A percentile compares a stretch with the other conserved stretches of the same genome.
Conservation (phyloP, 106 monocot species). For the Narthecium ossifragum region DNA sequence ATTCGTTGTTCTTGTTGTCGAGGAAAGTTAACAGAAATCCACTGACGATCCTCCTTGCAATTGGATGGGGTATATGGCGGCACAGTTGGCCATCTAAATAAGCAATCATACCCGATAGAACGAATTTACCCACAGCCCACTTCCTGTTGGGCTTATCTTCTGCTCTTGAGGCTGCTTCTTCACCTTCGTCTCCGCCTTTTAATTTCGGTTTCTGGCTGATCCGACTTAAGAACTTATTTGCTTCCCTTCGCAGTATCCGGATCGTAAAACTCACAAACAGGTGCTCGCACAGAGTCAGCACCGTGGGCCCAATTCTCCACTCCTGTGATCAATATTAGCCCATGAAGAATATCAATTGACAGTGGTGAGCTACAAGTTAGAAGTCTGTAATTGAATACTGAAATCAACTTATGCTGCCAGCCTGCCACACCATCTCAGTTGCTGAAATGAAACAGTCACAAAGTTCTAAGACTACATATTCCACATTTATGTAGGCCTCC, state of each 20-base stretch:
- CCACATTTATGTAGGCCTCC: background rate
- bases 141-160: slow-evolving; percentile 21
- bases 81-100: slow-evolving; percentile 84
- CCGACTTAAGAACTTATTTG: slow-evolving; percentile 29
- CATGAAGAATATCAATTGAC: background rate
- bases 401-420: background rate
- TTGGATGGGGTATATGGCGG: slow-evolving; percentile 75
- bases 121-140: slow-evolving; percentile 64
- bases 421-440: background rate
- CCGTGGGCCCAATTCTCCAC: slow-evolving; percentile 71
- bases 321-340: slow-evolving; percentile 45
- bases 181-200: slow-evolving; percentile 2
- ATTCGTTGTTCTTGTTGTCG: slow-evolving; percentile 39
- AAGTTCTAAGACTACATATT: background rate
- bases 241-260: slow-evolving; percentile 45
- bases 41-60: slow-evolving; percentile 77
- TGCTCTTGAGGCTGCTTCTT: slow-evolving; percentile 7
- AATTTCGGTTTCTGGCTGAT: slow-evolving; percentile 19
- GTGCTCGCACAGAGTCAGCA: slow-evolving; percentile 77
- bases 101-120: slow-evolving; percentile 69
- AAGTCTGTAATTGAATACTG: background rate
- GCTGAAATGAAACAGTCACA: background rate
- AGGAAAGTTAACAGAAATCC: slow-evolving; percentile 83
- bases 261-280: slow-evolving; percentile 79
- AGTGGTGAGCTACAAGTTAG: background rate